These are phyloP conservation scores for Brasilioporus rufonigricans DNA, from an alignment of 768 basidiomycete genomes.

Conservation along the genomic window DNA sequence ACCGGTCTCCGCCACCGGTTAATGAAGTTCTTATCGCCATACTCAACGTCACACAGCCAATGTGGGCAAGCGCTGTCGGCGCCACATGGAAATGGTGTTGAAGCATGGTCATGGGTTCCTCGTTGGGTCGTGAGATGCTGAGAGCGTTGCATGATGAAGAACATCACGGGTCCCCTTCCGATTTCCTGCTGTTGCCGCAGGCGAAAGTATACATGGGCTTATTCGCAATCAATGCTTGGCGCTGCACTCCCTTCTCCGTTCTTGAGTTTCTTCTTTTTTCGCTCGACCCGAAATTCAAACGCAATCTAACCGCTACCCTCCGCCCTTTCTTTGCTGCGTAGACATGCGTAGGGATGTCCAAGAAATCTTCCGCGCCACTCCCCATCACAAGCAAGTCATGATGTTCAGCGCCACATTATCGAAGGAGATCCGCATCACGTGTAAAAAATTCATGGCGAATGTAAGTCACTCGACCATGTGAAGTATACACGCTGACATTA, in stretches of 20 bases:
- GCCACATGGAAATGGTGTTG: slow-evolving; percentile 38
- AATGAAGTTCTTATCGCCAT: slow-evolving; percentile 38
- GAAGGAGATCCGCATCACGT: slow-evolving; percentile 95
- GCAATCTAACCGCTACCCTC: slow-evolving; percentile 61
- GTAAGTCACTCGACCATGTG: slow-evolving; percentile 46
- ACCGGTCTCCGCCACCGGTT: slow-evolving; percentile 32
- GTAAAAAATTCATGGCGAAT: slow-evolving; percentile 99
- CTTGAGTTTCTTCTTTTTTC: slow-evolving; percentile 51
- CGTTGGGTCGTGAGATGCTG: slow-evolving; percentile 37
- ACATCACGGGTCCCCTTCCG: slow-evolving; percentile 34
- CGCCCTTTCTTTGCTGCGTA: slow-evolving; percentile 54
- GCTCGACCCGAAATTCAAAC: slow-evolving; percentile 46
- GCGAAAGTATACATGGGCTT: slow-evolving; percentile 18
- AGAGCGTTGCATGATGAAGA: slow-evolving; percentile 34
- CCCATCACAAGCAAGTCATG: slow-evolving; percentile 99
- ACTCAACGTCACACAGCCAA: slow-evolving; percentile 38
- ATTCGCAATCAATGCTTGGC: slow-evolving; percentile 10
- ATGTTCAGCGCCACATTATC: slow-evolving; percentile 99
- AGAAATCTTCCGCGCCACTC: slow-evolving; percentile 98
- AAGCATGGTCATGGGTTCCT: slow-evolving; percentile 37
- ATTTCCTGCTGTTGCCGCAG: slow-evolving; percentile 34
- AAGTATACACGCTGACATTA: neutral
- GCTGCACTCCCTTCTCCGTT: slow-evolving; percentile 28
- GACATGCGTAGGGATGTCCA: slow-evolving; percentile 99
- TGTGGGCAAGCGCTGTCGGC: slow-evolving; percentile 38